Evolutionary conservation across 164 flowering plant species (phyloP), one percentile per base, ranked within the genome.

Genomic region (Saururus chinensis): DNA sequence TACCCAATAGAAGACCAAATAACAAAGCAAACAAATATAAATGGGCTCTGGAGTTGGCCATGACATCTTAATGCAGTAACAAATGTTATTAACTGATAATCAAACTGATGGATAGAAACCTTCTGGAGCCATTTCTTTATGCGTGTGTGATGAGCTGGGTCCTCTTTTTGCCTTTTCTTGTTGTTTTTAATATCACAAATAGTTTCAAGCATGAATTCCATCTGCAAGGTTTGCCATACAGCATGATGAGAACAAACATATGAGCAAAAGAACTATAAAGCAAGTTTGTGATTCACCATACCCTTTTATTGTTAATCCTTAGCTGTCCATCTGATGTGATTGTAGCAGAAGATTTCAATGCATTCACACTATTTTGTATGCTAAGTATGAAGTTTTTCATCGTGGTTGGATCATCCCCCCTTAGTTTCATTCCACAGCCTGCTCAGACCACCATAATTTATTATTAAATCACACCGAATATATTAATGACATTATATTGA

Each of bases 171-270:
- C 70, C 76, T 81, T 70, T 74, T 87, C 63, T 85, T 95, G 70
- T 95, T 95, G 79, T 95, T 95, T 73, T 95, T 95, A 60, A 95
- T 95, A 59, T 91, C 98, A 62, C 71, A 76, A 71, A 95, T 95
- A 68, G 90, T 91, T 67, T 89, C 96, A 68, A 95, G 86, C 99
- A 95, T 91, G 75, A 86, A 87, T 59, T 88, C 96, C 95, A 95
- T 88, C 97, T 93, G 88, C 72, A 70, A 55, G 53, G 59, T 45
- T 26, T 30, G 64, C 57, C 48, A 30, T 25, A 57, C 21, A 25
- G 45, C 60, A 58, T 20, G 10, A 55, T 20, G 48, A 57, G 40
- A 62, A 49, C 30, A 53, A 53, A 22, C 30, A 13, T 1, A 21
- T 37, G 17, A 66, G 41, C 25, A 48, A 60, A 49, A 48, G 21